These are phyloP conservation scores for Apiospora malaysiana DNA, from an alignment of 2,329 filamentous ascomycete species.

Conservation along the genomic window DNA sequence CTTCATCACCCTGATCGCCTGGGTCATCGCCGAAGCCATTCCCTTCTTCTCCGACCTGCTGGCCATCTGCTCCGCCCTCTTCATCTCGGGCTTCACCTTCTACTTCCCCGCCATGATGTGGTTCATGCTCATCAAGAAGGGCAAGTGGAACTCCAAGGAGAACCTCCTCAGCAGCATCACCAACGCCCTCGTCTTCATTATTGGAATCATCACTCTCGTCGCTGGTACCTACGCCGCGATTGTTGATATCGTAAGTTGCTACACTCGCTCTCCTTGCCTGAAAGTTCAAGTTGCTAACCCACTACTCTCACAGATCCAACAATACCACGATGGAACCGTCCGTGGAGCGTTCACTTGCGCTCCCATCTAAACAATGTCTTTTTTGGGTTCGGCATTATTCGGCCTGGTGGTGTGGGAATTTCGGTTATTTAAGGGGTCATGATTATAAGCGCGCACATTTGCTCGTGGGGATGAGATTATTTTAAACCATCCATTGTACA, in stretches of 20 bases:
- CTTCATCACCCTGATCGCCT: conserved; percentile 66
- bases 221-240: conserved; percentile 42
- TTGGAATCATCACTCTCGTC: conserved; percentile 39
- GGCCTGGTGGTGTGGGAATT: background rate
- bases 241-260: conserved; percentile 39
- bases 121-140: conserved; percentile 41
- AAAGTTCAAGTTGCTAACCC: conserved; percentile 2
- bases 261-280: no score
- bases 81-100: conserved; percentile 54
- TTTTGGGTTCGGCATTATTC: background rate
- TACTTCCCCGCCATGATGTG: conserved; percentile 44
- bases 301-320: conserved; percentile 8
- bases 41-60: conserved; percentile 75
- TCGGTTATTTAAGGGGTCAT: background rate
- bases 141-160: conserved; percentile 35
- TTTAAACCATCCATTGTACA: conserved; percentile 4
- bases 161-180: conserved; percentile 33
- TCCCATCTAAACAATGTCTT: background rate
- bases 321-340: conserved; percentile 19
- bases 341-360: conserved; percentile 16
- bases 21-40: conserved; percentile 74
- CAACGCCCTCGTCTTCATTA: conserved; percentile 37
- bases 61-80: conserved; percentile 56
- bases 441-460: conserved; percentile 13
- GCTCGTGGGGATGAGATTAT: background rate